Base-by-base conservation (phyloP, 139 green algal genomes). In the Chlorella sorokiniana region DNA sequence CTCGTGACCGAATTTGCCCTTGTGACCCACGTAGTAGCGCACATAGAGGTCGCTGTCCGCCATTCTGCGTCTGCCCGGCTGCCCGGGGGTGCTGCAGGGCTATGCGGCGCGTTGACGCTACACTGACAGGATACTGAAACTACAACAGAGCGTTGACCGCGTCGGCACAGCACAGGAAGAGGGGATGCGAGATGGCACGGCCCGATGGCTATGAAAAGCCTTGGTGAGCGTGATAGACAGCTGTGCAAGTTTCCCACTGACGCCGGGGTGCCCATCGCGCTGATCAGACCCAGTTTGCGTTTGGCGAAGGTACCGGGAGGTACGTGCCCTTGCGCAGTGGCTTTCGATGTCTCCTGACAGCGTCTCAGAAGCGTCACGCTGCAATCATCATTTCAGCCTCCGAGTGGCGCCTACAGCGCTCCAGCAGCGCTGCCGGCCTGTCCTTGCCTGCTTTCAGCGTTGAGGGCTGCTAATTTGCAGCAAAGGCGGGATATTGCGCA, bases 11-110 rank as follows among this genome's bases (percentile, higher is more conserved):
- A 97, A 98, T 75, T 83, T 96, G 18, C 94, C 94, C 68, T 92
- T 96, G 85, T 97, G 94, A 4, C 91, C 94, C 29, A 99, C 92
- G 80, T 99, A 99, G 73, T 98, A 98, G 6, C 96, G 89, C 5
- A 98, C 84, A 79, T 99, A 99, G 79, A 99, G 97, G 45, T 98
- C 93, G 33, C 94, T 89, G 2, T 67, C 69, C 29, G 44, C 44
- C 41, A 52, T 77, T 10, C 56, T 65, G 56, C 56, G 56, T 65
- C 56, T 22, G 10, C 18, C 56, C 56, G 56, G 56, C 56, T 65
- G 56, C 56, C 56, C n/a, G 16, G 18, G 56, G 56, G 18, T 65
- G 56, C 56, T 29, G 18, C 29, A 6, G 18, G 56, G 16, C 56
- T 65, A 65, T 10, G 16, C 18, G 56, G 6, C 18, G 56, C 23